Evolutionary conservation across 352 stramenopile species (phyloP).

Genomic region (Globisporangium irregulare): DNA sequence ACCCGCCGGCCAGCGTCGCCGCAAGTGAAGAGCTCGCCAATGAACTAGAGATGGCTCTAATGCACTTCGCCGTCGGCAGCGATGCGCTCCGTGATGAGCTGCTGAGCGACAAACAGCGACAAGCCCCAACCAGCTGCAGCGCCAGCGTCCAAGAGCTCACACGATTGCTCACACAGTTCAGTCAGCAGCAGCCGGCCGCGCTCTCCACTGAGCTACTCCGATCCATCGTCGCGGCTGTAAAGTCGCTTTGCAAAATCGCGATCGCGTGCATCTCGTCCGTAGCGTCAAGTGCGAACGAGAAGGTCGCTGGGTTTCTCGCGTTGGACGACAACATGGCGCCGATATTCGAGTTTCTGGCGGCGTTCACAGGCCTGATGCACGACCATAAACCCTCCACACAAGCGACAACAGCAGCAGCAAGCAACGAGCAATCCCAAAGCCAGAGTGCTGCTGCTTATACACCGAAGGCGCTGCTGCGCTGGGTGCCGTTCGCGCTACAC

Average conservation of each 20-base stretch:
- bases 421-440: background rate
- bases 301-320: constrained; percentile 15
- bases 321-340: constrained; percentile 30
- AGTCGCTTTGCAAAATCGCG: constrained; percentile 28
- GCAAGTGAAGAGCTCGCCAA: background rate
- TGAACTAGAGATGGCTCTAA: background rate
- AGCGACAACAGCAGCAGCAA: background rate
- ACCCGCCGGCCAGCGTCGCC: background rate
- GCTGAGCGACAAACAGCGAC: background rate
- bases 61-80: background rate
- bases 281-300: constrained; percentile 7
- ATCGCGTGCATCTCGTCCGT: constrained; percentile 22
- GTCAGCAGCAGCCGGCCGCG: background rate
- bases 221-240: constrained; percentile 19
- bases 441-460: background rate
- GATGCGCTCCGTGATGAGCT: constrained; percentile 15
- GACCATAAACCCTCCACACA: background rate
- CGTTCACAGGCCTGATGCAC: constrained; percentile 18
- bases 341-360: constrained; percentile 25
- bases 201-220: constrained; percentile 9
- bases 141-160: constrained; percentile 4
- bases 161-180: constrained; percentile 4
- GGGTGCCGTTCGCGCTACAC: constrained; percentile 39
- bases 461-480: constrained; percentile 25
- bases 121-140: no score